Base-by-base conservation (phyloP, 2,329 filamentous ascomycete genomes). In the Xylaria sp. region DNA sequence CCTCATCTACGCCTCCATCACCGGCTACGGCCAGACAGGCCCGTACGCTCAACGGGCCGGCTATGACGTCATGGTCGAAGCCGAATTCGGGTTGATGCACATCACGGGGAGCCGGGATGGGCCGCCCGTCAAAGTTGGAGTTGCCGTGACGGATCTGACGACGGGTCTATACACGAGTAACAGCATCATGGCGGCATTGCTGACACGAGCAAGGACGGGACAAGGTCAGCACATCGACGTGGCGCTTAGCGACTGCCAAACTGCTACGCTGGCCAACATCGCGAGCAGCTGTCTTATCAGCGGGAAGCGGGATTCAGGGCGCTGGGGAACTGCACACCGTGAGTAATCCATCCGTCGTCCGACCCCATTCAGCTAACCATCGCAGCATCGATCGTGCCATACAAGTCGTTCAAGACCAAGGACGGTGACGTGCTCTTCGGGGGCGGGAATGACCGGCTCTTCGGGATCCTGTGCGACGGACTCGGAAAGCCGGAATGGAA, bases 1-100 rank as follows among this genome's bases (percentile, higher is more conserved):
- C 6, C 85, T 99, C 55, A 93, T 99, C 73, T 99, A 99, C 77
- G 94, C 95, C 15, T 97, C 93, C 73, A 97, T 99, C 74, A 99
- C 96, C 0, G 96, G 96, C 0, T 99, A 98, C 77, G 96, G 96
- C 2, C 96, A 99, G 78, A 97, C 93, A 0, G 96, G 96, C 0
- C 96, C 96, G 0, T 97, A 97, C 80, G 89, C 91, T 6, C 88
- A 90, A 71, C 87, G 96, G 15, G 94, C 96, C 3, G 96, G 96
- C 4, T 99, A 99, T 84, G 96, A 99, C 80, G 96, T 99, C 73
- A 99, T 99, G 95, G 95, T 99, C 12, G 96, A 99, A 83, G 96
- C 96, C 67, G 96, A 98, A 79, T 94, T 99, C 82, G 96, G 96
- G 0, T 83, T 99, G 65, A 99, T 99, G 96, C 96, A 99, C 81